Base-by-base conservation (phyloP, 495 filamentous ascomycete genomes). In the Talaromyces thailandensis region DNA sequence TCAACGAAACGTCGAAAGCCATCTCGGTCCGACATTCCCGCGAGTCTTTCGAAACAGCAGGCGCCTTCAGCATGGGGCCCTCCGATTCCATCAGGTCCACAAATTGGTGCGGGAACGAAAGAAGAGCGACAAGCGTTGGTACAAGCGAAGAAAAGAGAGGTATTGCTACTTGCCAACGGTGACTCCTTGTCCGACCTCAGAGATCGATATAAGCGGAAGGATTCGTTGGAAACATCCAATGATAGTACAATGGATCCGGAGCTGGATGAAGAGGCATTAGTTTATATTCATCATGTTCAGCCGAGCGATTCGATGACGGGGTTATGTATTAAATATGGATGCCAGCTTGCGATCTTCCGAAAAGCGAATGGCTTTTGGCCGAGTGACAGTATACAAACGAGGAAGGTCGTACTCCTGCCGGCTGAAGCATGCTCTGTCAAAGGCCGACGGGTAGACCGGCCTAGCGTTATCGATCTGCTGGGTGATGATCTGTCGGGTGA, bases 321-420 rank as follows among this genome's bases (percentile, higher is more conserved):
- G 2, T 87, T 98, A 21, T 88, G 90, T 26, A 90, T 98, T 50
- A 88, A 85, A 64, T 98, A 94, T 73, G 88, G 88, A 64, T 96
- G 92, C 67, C 84, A 87, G 63, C 81, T 89, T 52, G 85, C 88
- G 28, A 79, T 89, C 0, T 89, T 98, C 62, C 77, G 88, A 25
- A 92, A 91, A 69, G 89, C 91, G 26, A 98, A 98, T 69, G 85
- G 93, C 18, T 83, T 98, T 66, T 98, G 94, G 94, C 90, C 91
- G 7, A 90, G 90, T 63, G 95, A 97, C 70, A 88, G 83, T 61
- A 88, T 96, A 37, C 93, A 96, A 69, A 82, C 84, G 58, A 85
- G 92, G 45, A 90, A 91, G 65, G 86, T 82, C 21, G 80, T 98
- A 16, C 78, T 96, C 8, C 73, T 98, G 28, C 94, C 94, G 3